Base-by-base conservation (phyloP, 495 filamentous ascomycete genomes). In the Aspergillus bridgeri region DNA sequence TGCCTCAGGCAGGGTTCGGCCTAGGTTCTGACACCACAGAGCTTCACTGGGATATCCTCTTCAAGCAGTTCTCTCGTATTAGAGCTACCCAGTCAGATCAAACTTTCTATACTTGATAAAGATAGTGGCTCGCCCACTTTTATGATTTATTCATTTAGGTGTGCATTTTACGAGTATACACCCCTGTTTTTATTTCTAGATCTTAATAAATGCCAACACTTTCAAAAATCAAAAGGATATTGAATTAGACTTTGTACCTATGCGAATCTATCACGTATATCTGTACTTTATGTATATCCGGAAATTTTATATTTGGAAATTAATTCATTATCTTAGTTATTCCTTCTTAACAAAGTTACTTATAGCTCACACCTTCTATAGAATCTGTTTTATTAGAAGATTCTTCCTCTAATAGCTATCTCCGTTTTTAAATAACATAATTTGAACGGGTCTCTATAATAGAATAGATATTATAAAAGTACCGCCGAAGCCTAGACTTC, bases 381-480 rank as follows among this genome's bases (percentile, higher is more conserved):
- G 33, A 38, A 15, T 38, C 33, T 38, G 13, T 38, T 13, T 38
- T 38, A 38, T 38, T 13, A 11, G 7, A 21, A 47, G 45, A 20
- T 47, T 47, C 45, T 47, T 47, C 45, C 19, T 47, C 45, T 20
- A 47, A 47, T 21, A 18, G n/a, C 45, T 13, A 47, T 20, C 45
- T 5, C 45, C 45, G 45, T 24, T 56, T 47, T 23, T 24, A 13
- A 21, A 29, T 22, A 42, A 52, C 29, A 42, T 29, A 52, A 23
- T 52, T 42, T 25, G 50, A 42, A 20, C 50, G 50, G 18, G 50
- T 25, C 50, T 52, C 50, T 38, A n/a, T 33, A 42, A 52, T 42
- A 52, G 50, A 52, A 52, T 52, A n/a, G 25, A 33, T 19, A 42
- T 52, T 24, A 38, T 33, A 52, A 33, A 52, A 52, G 33, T 52